Percentiles rank a stretch among this genome's conserved stretches.
These are phyloP conservation scores for Cylindricascospora bacillispora DNA, from an alignment of 1,139 yeast species.

Conservation along the genomic window DNA sequence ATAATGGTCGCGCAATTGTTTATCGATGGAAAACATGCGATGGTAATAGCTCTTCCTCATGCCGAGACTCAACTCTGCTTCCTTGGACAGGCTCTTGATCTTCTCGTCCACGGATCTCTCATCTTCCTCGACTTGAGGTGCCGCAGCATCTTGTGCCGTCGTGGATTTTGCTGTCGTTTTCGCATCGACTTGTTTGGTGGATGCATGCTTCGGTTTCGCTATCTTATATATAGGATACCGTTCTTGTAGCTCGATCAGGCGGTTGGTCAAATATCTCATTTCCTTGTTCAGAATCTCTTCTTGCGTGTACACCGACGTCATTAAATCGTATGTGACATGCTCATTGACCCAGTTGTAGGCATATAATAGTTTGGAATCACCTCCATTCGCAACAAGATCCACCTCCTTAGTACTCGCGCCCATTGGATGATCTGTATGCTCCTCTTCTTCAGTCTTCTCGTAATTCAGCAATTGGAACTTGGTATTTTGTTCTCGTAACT, in stretches of 20 bases:
- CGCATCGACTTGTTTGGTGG: not conserved
- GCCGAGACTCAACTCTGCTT: too few relatives aligned
- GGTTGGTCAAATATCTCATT: conserved; percentile 15
- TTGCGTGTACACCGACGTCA: conserved; percentile 19
- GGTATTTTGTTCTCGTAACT: conserved; percentile 20
- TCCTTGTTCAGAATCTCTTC: conserved; percentile 21
- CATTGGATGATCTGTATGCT: conserved; percentile 1
- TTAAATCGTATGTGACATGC: conserved; percentile 16
- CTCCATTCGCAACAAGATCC: conserved; percentile 10
- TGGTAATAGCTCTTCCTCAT: too few relatives aligned
- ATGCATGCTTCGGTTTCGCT: too few relatives aligned
- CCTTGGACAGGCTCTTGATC: too few relatives aligned
- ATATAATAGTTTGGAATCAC: conserved; percentile 12
- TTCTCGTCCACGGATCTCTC: not conserved
- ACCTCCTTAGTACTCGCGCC: too few relatives aligned
- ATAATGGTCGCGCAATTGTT: too few relatives aligned
- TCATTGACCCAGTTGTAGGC: conserved; percentile 12
- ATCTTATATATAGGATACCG: too few relatives aligned
- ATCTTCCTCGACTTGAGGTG: not conserved
- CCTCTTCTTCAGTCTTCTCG: too few relatives aligned
- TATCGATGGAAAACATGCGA: too few relatives aligned
- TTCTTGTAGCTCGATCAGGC: conserved; percentile 21
- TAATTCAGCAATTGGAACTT: conserved; percentile 15
- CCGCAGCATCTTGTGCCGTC: not conserved
- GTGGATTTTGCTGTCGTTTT: not conserved